These are phyloP conservation scores for Podospora tetraspora DNA, from an alignment of 495 filamentous ascomycete species.

Conservation along the genomic window DNA sequence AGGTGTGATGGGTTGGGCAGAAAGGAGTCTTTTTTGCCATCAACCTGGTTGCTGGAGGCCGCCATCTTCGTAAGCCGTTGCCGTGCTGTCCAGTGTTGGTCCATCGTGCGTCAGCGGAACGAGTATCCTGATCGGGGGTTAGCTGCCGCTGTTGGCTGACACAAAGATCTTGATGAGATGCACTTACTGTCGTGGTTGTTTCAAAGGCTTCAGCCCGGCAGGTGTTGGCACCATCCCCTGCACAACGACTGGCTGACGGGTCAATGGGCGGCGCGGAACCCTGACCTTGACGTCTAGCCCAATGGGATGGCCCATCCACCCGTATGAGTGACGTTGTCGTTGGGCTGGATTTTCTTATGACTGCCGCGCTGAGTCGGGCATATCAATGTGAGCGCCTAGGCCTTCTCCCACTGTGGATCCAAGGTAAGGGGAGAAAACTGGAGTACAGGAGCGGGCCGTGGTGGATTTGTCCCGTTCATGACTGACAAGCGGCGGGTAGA, in stretches of 20 bases:
- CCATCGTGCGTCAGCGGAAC: not conserved
- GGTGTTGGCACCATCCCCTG: not conserved
- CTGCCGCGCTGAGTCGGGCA: not conserved
- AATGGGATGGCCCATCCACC: not conserved
- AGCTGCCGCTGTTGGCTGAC: not conserved
- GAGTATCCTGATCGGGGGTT: not conserved
- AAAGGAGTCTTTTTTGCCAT: not conserved
- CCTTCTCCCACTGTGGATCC: conserved; percentile 4
- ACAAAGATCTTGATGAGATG: not conserved
- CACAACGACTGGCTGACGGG: not conserved
- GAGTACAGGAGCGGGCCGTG: conserved; percentile 2
- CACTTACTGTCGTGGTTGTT: not conserved
- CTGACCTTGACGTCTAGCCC: not conserved
- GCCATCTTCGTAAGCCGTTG: not conserved
- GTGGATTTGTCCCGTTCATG: not conserved
- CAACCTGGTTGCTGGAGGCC: not conserved
- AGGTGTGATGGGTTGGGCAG: conserved; percentile 4
- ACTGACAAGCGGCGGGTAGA: conserved; percentile 2
- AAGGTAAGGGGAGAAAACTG: conserved; percentile 3
- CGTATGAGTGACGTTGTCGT: not conserved
- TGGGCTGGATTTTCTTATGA: not conserved
- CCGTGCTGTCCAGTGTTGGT: not conserved
- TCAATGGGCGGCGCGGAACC: not conserved
- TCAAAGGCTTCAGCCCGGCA: not conserved
- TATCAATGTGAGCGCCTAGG: not conserved